Evolutionary conservation across 1,284 basidiomycete genomes (phyloP).

Genomic region (Boletus sp.): DNA sequence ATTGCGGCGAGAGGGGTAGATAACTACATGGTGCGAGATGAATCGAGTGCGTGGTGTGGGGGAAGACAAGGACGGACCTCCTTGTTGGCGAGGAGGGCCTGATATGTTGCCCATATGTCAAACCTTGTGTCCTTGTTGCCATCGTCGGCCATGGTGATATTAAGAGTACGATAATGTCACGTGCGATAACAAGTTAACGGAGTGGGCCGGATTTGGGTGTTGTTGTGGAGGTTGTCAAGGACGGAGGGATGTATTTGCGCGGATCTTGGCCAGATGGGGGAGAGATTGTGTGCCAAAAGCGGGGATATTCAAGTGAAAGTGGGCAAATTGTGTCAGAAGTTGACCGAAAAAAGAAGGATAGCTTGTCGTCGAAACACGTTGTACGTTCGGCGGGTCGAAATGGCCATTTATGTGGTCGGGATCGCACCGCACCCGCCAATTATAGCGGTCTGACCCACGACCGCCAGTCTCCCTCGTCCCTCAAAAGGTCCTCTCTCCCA

Average conservation of each 20-base stretch:
- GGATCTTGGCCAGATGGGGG: conserved; percentile 13
- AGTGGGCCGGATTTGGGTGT: conserved; percentile 13
- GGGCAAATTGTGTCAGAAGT: conserved; percentile 22
- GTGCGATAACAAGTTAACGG: conserved; percentile 5
- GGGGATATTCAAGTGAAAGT: conserved; percentile 18
- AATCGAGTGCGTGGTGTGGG: neutral
- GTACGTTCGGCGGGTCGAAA: conserved; percentile 46
- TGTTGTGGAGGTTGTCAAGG: conserved; percentile 28
- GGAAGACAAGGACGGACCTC: conserved; percentile 40
- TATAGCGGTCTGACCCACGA: conserved; percentile 38
- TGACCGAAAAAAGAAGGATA: conserved; percentile 13
- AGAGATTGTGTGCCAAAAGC: conserved; percentile 15
- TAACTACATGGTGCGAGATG: conserved; percentile 43
- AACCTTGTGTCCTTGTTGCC: conserved; percentile 30
- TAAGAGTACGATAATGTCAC: conserved; percentile 7
- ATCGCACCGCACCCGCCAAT: conserved; percentile 43
- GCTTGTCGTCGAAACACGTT: conserved; percentile 55
- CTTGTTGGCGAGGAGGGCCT: conserved; percentile 51
- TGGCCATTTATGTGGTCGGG: conserved; percentile 42
- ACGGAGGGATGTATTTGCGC: conserved; percentile 25
- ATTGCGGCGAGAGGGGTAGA: conserved; percentile 88
- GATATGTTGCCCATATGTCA: conserved; percentile 57
- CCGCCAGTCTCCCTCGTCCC: conserved; percentile 36
- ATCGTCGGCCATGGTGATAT: conserved; percentile 12
- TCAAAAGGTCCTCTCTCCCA: conserved; percentile 35